These are phyloP conservation scores for Colletotrichum costaricense DNA, from an alignment of 2,329 filamentous ascomycete species.

Conservation along the genomic window DNA sequence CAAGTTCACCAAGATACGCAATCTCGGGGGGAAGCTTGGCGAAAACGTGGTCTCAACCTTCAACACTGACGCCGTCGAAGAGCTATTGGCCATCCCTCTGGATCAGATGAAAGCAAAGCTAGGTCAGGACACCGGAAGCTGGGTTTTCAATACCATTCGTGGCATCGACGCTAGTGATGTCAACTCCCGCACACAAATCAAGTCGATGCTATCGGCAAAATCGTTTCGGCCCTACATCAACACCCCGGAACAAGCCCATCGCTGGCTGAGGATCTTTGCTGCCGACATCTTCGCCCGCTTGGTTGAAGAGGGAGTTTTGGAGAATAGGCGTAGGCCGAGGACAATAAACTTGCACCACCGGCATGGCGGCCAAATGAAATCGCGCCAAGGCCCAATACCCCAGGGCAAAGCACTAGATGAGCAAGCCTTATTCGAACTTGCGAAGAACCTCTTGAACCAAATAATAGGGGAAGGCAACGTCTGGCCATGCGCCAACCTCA, in stretches of 20 bases:
- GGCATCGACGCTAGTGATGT: slow-evolving; percentile 91
- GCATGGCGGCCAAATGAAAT: slow-evolving; percentile 78
- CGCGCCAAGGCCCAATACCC: slow-evolving; percentile 81
- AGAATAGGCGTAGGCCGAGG: slow-evolving; percentile 87
- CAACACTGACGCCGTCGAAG: slow-evolving; percentile 81
- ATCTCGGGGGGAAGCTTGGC: slow-evolving; percentile 94
- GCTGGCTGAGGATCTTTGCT: slow-evolving; percentile 91
- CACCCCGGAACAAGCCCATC: slow-evolving; percentile 79
- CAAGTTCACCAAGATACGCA: slow-evolving; percentile 95
- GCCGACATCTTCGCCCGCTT: slow-evolving; percentile 92
- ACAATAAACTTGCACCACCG: slow-evolving; percentile 88
- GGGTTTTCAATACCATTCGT: slow-evolving; percentile 87
- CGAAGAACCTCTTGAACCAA: slow-evolving; percentile 81
- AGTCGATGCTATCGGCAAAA: slow-evolving; percentile 97
- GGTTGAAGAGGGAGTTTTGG: slow-evolving; percentile 89
- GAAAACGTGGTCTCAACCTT: slow-evolving; percentile 87
- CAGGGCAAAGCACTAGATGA: slow-evolving; percentile 80
- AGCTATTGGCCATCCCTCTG: slow-evolving; percentile 77
- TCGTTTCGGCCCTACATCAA: slow-evolving; percentile 90
- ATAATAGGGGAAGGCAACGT: slow-evolving; percentile 81
- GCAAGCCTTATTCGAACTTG: slow-evolving; percentile 76
- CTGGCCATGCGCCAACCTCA: slow-evolving; percentile 94
- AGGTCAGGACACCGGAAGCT: slow-evolving; percentile 85
- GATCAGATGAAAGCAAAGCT: slow-evolving; percentile 82
- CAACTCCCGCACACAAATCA: slow-evolving; percentile 91